Base-by-base conservation (phyloP, 768 basidiomycete genomes). In the Boletus reticulatus region DNA sequence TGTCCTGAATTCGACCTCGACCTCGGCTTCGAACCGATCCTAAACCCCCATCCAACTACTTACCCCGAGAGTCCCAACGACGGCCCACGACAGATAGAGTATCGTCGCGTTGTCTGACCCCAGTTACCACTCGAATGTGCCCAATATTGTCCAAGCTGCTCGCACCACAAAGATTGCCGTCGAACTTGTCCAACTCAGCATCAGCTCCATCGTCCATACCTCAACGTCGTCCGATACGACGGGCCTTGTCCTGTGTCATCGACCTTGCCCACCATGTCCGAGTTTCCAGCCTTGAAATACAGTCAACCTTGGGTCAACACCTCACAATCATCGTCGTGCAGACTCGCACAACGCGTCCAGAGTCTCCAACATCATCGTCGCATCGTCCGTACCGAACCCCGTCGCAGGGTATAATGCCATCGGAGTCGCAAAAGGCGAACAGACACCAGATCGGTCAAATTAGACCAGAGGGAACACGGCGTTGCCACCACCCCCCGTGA, bases 401-500 rank as follows among this genome's bases (percentile, higher is more conserved):
- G 34, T 59, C 42, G 45, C 55, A 50, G n/a, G 9, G n/a, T 7
- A 36, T 10, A 31, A n/a, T 45, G 22, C 37, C 20, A n/a, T 22
- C 0, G 12, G 13, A 20, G 31, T 43, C 29, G 8, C 48, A 20
- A 24, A 38, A 16, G 13, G 31, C 12, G 11, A 4, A 1, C 5
- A 20, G 11, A 3, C 2, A 38, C 42, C 52, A 37, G 38, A 49
- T 24, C 31, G 6, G 4, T 43, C 34, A 16, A 58, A 58, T 11
- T 14, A 50, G 32, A 44, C 43, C 48, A 7, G 14, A 2, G 20
- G 31, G 29, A 53, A 52, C 24, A 32, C 4, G 22, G 1, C 7
- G 2, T 39, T 20, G 31, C 52, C 57, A 48, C 52, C 57, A 49
- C 50, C 29, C 38, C 62, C 48, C 4, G 17, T 31, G 12, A 60